These are phyloP conservation scores for Neonectria coccinea DNA, from an alignment of 2,329 filamentous ascomycete species.

Conservation along the genomic window DNA sequence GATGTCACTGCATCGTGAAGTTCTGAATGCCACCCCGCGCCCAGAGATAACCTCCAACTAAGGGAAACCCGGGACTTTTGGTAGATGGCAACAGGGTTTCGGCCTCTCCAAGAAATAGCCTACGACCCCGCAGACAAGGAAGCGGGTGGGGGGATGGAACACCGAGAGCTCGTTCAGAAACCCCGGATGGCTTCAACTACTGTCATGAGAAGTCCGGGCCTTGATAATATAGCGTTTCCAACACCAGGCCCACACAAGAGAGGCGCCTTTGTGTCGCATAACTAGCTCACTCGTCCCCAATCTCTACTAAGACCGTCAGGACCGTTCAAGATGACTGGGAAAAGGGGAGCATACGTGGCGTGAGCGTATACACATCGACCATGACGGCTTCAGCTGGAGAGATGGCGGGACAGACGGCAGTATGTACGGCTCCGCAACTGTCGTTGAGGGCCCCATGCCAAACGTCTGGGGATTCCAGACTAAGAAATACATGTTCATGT, in stretches of 20 bases:
- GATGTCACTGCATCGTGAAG: background rate
- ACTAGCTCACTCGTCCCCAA: background rate
- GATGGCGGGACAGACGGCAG: conserved; percentile 35
- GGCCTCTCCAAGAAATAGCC: background rate
- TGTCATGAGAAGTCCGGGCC: background rate
- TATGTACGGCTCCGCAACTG: conserved; percentile 32
- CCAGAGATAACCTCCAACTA: background rate
- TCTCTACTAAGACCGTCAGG: background rate
- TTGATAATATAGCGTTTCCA: background rate
- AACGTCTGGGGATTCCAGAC: conserved; percentile 40
- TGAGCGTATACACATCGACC: conserved; percentile 24
- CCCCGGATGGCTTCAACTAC: conserved; percentile 9
- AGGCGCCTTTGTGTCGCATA: background rate
- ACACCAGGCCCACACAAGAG: conserved; percentile 10
- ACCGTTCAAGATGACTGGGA: background rate
- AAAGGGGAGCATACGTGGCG: conserved; percentile 13
- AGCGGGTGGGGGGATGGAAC: background rate
- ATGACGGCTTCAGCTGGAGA: conserved; percentile 11
- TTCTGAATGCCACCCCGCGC: conserved; percentile 4
- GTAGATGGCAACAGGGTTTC: conserved; percentile 2
- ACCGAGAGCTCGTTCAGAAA: background rate
- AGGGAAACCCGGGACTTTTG: conserved; percentile 20
- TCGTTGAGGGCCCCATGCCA: conserved; percentile 33
- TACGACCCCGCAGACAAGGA: background rate
- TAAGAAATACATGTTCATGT: conserved; percentile 31